Conservation (phyloP, 768 basidiomycete species). For the Trametes coccinea region DNA sequence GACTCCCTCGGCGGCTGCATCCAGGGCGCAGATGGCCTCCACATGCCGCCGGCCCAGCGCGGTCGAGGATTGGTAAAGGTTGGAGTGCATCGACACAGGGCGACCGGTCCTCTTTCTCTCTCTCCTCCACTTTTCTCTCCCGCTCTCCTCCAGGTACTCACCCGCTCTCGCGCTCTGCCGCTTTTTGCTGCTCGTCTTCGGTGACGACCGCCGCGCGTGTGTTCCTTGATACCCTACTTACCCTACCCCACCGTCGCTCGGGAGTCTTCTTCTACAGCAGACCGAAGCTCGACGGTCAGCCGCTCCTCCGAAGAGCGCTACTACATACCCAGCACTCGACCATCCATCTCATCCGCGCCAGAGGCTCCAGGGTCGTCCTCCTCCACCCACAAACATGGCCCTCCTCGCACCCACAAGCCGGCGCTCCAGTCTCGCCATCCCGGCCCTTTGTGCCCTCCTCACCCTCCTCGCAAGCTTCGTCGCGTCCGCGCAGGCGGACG, state of each 20-base stretch:
- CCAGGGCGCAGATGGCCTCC: background rate
- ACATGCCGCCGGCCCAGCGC: constrained; percentile 2
- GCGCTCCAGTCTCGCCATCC: background rate
- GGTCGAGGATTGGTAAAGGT: no score
- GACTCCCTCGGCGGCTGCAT: no score
- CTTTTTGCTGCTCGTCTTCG: background rate
- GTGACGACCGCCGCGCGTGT: background rate
- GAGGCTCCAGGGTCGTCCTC: background rate
- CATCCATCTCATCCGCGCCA: background rate
- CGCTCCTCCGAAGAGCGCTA: no score
- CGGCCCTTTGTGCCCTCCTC: constrained; percentile 2
- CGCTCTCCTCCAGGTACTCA: background rate
- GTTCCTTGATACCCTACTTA: background rate
- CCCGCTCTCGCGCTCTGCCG: no score
- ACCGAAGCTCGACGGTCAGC: background rate
- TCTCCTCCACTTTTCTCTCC: background rate
- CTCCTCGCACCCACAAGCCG: background rate
- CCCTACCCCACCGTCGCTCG: background rate
- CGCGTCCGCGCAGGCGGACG: constrained; percentile 21
- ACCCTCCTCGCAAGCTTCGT: constrained; percentile 2
- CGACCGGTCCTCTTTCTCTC: background rate
- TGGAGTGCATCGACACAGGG: background rate
- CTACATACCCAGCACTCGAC: background rate
- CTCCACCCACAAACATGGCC: background rate
- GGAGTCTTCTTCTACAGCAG: background rate